Evolutionary conservation across 2,329 filamentous ascomycete species (phyloP).

Genomic region (Neocatenulostroma microsporum): DNA sequence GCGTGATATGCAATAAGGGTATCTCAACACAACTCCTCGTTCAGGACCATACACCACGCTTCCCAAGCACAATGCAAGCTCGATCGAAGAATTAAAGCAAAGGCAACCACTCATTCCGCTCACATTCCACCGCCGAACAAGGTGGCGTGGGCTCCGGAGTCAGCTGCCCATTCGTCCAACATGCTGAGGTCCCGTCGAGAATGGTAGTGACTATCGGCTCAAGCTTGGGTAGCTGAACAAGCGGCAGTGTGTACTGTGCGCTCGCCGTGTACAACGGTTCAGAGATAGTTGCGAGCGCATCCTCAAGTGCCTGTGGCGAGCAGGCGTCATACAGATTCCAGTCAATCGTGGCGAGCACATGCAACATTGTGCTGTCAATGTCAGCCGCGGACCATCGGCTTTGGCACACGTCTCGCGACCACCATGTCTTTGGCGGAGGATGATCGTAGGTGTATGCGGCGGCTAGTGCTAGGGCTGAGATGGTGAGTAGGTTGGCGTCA

Average conservation of each 20-base stretch:
- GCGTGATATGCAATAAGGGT: too few species aligned
- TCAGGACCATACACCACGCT: too few species aligned
- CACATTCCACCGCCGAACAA: neutral
- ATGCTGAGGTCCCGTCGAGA: neutral
- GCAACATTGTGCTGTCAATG: slow-evolving; percentile 9
- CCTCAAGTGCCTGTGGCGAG: slow-evolving; percentile 3
- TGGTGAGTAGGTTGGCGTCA: slow-evolving; percentile 18
- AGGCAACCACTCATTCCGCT: too few species aligned
- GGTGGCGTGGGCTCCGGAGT: slow-evolving; percentile 6
- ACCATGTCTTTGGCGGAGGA: slow-evolving; percentile 14
- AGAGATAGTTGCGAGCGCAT: neutral
- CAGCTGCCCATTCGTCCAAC: slow-evolving; percentile 11
- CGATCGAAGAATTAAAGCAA: too few species aligned
- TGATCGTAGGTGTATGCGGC: slow-evolving; percentile 22
- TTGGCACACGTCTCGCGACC: slow-evolving; percentile 14
- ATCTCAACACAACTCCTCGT: too few species aligned
- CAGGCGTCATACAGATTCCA: slow-evolving; percentile 17
- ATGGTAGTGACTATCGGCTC: slow-evolving; percentile 4
- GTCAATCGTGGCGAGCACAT: slow-evolving; percentile 11
- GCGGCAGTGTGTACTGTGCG: slow-evolving; percentile 4
- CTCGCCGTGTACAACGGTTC: too few species aligned
- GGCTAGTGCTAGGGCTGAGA: slow-evolving; percentile 22
- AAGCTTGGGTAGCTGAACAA: neutral
- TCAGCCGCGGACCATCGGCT: slow-evolving; percentile 10
- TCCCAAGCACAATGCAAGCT: too few species aligned